Evolutionary conservation across 768 basidiomycete genomes (phyloP).

Genomic region (Russula griseocarnosa): DNA sequence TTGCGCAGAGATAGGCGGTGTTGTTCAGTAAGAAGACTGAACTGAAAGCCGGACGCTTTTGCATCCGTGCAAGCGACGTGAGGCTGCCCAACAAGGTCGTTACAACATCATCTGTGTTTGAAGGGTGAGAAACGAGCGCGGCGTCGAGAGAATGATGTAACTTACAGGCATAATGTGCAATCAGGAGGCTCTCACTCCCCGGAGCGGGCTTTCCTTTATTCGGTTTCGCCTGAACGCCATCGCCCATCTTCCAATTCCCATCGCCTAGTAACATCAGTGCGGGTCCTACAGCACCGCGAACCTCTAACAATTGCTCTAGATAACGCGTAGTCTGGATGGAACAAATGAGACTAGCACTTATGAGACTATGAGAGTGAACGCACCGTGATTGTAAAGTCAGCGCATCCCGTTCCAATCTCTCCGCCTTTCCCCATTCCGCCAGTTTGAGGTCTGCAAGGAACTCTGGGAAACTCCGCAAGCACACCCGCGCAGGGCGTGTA

Average conservation of each 20-base stretch:
- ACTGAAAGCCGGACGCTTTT: constrained; percentile 58
- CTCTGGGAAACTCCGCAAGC: constrained; percentile 80
- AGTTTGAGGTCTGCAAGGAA: constrained; percentile 75
- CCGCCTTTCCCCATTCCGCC: constrained; percentile 53
- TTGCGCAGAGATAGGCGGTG: constrained; percentile 60
- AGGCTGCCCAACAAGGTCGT: constrained; percentile 58
- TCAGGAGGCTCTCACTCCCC: constrained; percentile 53
- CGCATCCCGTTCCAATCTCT: constrained; percentile 60
- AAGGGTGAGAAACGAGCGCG: not conserved
- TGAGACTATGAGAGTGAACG: constrained; percentile 29
- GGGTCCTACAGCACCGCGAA: constrained; percentile 61
- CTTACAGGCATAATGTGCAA: constrained; percentile 72
- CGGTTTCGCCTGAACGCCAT: constrained; percentile 60
- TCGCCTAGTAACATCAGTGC: constrained; percentile 71
- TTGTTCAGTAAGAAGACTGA: constrained; percentile 82
- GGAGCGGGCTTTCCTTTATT: constrained; percentile 42
- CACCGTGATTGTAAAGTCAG: constrained; percentile 56
- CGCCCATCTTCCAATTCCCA: constrained; percentile 92
- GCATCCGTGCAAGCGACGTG: constrained; percentile 56
- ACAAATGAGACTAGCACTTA: not conserved
- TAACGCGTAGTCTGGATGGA: constrained; percentile 57
- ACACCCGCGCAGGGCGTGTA: constrained; percentile 61
- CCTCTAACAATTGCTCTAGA: constrained; percentile 64
- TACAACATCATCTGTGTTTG: constrained; percentile 63
- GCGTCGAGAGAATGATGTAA: constrained; percentile 32